Base-by-base conservation (phyloP, 805 yeast genomes). In the Yamadazyma tumulicola region DNA sequence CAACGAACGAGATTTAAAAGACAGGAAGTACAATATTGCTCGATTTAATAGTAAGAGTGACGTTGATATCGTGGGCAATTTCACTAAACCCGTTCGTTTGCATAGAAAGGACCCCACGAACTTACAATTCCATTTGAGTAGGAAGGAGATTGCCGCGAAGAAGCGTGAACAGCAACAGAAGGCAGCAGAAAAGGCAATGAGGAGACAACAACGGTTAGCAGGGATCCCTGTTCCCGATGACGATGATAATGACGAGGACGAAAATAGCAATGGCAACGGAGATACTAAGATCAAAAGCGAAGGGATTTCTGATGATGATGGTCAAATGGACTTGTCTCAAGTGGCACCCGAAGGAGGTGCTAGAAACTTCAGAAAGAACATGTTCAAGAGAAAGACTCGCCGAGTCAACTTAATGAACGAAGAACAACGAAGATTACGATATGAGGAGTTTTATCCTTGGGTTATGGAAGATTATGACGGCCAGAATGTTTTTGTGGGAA, bases 361-460 rank as follows among this genome's bases (percentile, higher is more conserved):
- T 2, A 69, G 93, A 43, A 78, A 74, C 48, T 70, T 72, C 28
- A 74, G 77, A 39, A 74, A 72, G 42, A 73, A 72, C 39, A 55
- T 75, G 39, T 64, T 80, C 52, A 83, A 81, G 54, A 75, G 85
- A 45, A 88, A 88, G 55, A 88, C 97, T 2, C 75, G 89, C 49
- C 96, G 89, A 57, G 77, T 87, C 13, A 79, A 75, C 47, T 75
- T 81, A 18, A 77, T 86, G 55, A 87, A 87, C 51, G 97, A 89
- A 48, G 76, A 76, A 6, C 89, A 86, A 41, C 74, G 91, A 43
- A 82, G 79, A 52, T 67, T 93, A 43, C 72, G 97, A 54, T 93
- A 91, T 55, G 98, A 93, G 62, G 98, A 93, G 61, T 86, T 82
- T 57, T 91, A 85, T 51, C 98, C 98, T 0, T 93, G 98, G 98